Evolutionary conservation across 2,329 filamentous ascomycete genomes (phyloP), one percentile per base, ranked within the genome.

Genomic region (Trichophyton mentagrophytes): DNA sequence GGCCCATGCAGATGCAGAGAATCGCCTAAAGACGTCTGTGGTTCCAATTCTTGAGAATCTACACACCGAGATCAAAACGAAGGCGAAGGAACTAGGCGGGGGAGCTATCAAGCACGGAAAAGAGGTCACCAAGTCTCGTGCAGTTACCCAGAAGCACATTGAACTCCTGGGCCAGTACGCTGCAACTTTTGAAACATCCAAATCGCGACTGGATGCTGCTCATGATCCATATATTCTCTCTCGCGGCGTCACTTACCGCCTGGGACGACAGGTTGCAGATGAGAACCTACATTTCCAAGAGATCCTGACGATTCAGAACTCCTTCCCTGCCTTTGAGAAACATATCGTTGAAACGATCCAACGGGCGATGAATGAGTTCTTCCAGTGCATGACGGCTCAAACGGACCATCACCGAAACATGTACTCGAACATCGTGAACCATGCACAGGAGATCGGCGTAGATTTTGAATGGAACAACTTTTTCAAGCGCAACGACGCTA

Each of bases 201-300:
- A 86, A 44, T 88, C 85, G 63, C 87, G 83, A 69, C 77, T 92
- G 67, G 82, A 83, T 49, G 82, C 89, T 1, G 70, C 77, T 11
- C 85, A 96, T 38, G 93, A 99, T 71, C 93, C 93, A 3, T 99
- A 97, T 71, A 81, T 97, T 61, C 73, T 97, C 53, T 84, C 87
- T 68, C 85, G 92, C 36, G 88, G 89, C 62, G 85, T 96, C 61
- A 77, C 89, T 65, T 83, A 96, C 77, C 85, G 90, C 49, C 79
- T 99, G 60, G 86, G 89, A 80, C 92, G 88, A 78, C 93, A 99
- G 77, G 83, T 97, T 40, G 79, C 89, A 55, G 90, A 96, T 71
- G 93, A 99, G 78, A 99, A 99, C 80, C 95, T 91, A 78, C 92
- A 95, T 76, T 85, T 87, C 65, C 89, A 95, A 71, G 93, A 99